These are phyloP conservation scores for Nothophaeocryptopus gaeumannii DNA, from an alignment of 2,329 filamentous ascomycete species.

Conservation along the genomic window DNA sequence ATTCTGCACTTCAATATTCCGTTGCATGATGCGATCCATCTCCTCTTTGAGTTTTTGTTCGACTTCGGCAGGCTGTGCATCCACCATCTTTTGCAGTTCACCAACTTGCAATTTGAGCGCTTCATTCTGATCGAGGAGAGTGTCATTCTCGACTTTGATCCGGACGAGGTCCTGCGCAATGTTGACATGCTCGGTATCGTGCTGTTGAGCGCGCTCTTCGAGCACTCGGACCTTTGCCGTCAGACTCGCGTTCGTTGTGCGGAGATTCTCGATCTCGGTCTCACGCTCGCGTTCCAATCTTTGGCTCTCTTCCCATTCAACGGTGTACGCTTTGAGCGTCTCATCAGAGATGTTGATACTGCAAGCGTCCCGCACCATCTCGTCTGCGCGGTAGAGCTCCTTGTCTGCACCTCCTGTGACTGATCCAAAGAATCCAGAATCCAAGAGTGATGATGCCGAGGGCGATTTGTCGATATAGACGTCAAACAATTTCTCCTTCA, in stretches of 20 bases:
- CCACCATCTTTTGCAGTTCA: slow-evolving; percentile 81
- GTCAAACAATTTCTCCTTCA: slow-evolving; percentile 93
- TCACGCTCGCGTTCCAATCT: slow-evolving; percentile 79
- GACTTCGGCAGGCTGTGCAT: slow-evolving; percentile 84
- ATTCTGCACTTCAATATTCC: slow-evolving; percentile 89
- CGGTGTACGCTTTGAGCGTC: slow-evolving; percentile 73
- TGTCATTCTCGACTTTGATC: slow-evolving; percentile 90
- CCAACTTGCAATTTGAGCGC: slow-evolving; percentile 78
- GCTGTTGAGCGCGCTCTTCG: slow-evolving; percentile 82
- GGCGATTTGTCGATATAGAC: slow-evolving; percentile 95
- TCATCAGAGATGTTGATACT: slow-evolving; percentile 81
- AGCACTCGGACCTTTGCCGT: slow-evolving; percentile 76
- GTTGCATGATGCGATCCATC: slow-evolving; percentile 86
- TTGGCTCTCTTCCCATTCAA: slow-evolving; percentile 90
- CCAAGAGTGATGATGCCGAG: slow-evolving; percentile 85
- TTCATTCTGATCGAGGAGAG: slow-evolving; percentile 85
- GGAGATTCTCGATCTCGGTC: slow-evolving; percentile 72
- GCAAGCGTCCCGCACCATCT: slow-evolving; percentile 89
- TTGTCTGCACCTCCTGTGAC: slow-evolving; percentile 87
- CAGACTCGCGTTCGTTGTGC: slow-evolving; percentile 63
- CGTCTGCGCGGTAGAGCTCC: slow-evolving; percentile 91
- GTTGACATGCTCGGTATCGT: slow-evolving; percentile 85
- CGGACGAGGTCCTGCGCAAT: slow-evolving; percentile 88
- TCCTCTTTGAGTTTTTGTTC: slow-evolving; percentile 74
- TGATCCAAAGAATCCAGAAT: slow-evolving; percentile 95